These are phyloP conservation scores for Rhododendron molle DNA, from an alignment of 148 eudicot genomes.

Conservation along the genomic window DNA sequence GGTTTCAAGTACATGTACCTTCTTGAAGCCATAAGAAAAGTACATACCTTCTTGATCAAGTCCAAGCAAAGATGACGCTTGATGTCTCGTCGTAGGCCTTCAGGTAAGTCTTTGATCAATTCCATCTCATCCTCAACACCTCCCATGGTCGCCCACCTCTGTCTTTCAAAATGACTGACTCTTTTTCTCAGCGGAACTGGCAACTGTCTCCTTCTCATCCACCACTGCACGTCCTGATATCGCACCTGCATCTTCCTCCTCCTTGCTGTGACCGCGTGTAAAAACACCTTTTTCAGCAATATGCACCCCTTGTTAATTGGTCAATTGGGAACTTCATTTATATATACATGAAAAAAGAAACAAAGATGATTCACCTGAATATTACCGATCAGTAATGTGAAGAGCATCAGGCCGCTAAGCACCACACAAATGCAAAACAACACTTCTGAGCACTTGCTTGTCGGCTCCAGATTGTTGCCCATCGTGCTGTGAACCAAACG, in stretches of 20 bases:
- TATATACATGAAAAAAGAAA: background rate
- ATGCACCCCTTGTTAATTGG: background rate
- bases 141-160: constrained; percentile 30
- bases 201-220: constrained; percentile 42
- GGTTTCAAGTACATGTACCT: too few relatives aligned
- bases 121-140: constrained; percentile 38
- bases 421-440: constrained; percentile 27
- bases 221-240: constrained; percentile 38
- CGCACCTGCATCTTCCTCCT: constrained; percentile 27
- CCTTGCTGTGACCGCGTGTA: constrained; percentile 29
- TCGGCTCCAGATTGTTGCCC: constrained; percentile 32
- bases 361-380: constrained; percentile 28
- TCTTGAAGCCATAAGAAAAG: background rate
- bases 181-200: constrained; percentile 30
- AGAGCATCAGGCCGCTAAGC: constrained; percentile 29
- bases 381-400: constrained; percentile 34
- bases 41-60: constrained; percentile 30
- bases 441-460: constrained; percentile 21
- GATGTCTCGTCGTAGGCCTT: constrained; percentile 44
- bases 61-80: constrained; percentile 41
- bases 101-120: constrained; percentile 31
- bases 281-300: constrained; percentile 20
- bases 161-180: constrained; percentile 29
- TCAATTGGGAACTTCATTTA: background rate
- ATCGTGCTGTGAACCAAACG: constrained; percentile 20